phyloP scores from a whole-genome alignment of 768 basidiomycete species.

The Exidia glandulosa region DNA sequence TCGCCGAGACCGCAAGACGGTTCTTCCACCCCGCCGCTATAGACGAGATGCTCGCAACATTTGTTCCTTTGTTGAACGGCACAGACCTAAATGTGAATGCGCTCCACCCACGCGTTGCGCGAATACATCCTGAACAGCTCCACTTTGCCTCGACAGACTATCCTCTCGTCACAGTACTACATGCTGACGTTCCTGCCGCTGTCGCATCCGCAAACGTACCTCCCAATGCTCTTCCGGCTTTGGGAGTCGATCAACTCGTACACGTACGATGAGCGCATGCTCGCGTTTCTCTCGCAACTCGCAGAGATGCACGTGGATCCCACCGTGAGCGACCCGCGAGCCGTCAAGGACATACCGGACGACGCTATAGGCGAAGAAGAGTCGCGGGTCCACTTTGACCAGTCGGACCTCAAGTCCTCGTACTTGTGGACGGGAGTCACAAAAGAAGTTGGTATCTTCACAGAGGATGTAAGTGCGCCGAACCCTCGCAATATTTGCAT shows the following conservation, averaged over 20 bases:
- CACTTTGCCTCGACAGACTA: constrained; percentile 31
- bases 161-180: constrained; percentile 77
- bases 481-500: background rate
- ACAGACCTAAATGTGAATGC: constrained; percentile 56
- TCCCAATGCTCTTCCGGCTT: constrained; percentile 70
- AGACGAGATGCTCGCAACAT: constrained; percentile 79
- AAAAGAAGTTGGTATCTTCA: constrained; percentile 68
- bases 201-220: constrained; percentile 74
- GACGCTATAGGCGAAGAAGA: constrained; percentile 57
- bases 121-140: constrained; percentile 1
- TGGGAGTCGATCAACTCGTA: constrained; percentile 88
- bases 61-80: constrained; percentile 69
- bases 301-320: constrained; percentile 76
- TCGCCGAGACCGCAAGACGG: constrained; percentile 54
- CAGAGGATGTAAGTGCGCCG: constrained; percentile 41
- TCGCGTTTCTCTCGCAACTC: constrained; percentile 69
- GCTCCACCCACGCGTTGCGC: background rate
- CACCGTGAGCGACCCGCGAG: constrained; percentile 59
- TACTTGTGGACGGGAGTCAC: constrained; percentile 40
- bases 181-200: constrained; percentile 78
- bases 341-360: constrained; percentile 54
- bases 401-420: constrained; percentile 28
- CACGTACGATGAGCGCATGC: constrained; percentile 82
- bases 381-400: constrained; percentile 43
- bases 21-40: constrained; percentile 87